Evolutionary conservation across 2,329 filamentous ascomycete species (phyloP), one percentile per base, ranked within the genome.

Genomic region (Sclerotinia trifoliorum): DNA sequence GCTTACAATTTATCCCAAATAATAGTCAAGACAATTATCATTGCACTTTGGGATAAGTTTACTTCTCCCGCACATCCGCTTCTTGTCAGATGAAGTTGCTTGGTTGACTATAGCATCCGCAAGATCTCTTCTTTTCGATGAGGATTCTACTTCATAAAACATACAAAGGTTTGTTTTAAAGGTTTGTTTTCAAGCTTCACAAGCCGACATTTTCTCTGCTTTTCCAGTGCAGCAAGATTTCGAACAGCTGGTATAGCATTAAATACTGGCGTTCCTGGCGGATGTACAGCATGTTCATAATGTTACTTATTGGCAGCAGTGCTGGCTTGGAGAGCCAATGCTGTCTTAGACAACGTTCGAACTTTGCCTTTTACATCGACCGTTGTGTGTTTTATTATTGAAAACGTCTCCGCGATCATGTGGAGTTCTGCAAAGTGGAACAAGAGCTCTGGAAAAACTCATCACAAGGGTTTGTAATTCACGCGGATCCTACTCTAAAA

Each of bases 101-200:
- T 44, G 39, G 1, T 35, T 54, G 24, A 35, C 19, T 39, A 54
- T 39, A 21, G 24, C 35, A n/a, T 46, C 26, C 21, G 13, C 39
- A 48, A 32, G 39, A 26, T 44, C 39, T 15, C 32, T 39, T 7
- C 2, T 17, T 39, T 24, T 4, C 5, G 49, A 35, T 11, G 51
- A 3, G 26, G 39, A 24, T 35, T 65, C 24, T 56, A n/a, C 35
- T 21, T 56, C 63, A 46, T 65, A 46, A 46, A 44, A 57, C 49
- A 46, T 32, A 56, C 10, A 65, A 29, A 65, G 24, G 51, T 51
- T 35, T 56, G 51, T 48, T 55, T 65, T 39, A 51, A 65, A 54
- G 21, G n/a, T n/a, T 35, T 56, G 51, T 48, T 55, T 65, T 39
- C 63, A 65, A 54, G 21, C 21, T 35, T 35, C 29, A 13, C 44